Percentiles rank a stretch among this genome's conserved stretches.
These are phyloP conservation scores for Tephrocybe sp. DNA, from an alignment of 768 basidiomycete species.

Conservation along the genomic window DNA sequence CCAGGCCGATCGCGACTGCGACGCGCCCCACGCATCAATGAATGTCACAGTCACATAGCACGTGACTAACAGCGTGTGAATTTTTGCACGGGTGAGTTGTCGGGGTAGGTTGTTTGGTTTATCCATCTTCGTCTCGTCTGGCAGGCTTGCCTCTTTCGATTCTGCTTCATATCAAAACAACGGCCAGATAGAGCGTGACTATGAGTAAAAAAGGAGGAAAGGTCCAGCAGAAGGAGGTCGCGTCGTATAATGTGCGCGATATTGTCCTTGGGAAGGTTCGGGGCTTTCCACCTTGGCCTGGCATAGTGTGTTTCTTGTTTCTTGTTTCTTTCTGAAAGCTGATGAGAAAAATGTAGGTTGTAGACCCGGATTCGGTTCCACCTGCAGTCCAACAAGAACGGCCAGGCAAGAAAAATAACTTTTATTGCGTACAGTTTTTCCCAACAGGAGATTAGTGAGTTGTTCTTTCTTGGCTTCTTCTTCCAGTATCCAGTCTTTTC, in stretches of 20 bases:
- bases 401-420: slow-evolving; percentile 72
- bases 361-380: slow-evolving; percentile 71
- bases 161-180: neutral
- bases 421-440: slow-evolving; percentile 83
- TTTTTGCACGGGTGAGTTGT: too few relatives aligned
- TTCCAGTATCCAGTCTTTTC: slow-evolving; percentile 12
- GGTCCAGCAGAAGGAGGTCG: slow-evolving; percentile 35
- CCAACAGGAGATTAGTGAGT: slow-evolving; percentile 93
- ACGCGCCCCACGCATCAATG: too few relatives aligned
- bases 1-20: neutral
- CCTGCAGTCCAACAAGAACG: slow-evolving; percentile 64
- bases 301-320: slow-evolving; percentile 62
- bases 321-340: neutral
- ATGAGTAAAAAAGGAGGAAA: slow-evolving; percentile 59
- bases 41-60: too few relatives aligned
- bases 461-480: slow-evolving; percentile 6
- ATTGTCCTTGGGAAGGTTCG: slow-evolving; percentile 91
- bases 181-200: too few relatives aligned
- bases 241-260: slow-evolving; percentile 71
- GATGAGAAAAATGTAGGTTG: slow-evolving; percentile 55
- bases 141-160: neutral
- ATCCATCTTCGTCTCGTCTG: neutral
- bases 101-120: too few relatives aligned
- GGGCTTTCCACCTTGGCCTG: slow-evolving; percentile 95
- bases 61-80: too few relatives aligned